phyloP scores from a whole-genome alignment of 2,329 filamentous ascomycete species.

The Epichloe uncinata region DNA sequence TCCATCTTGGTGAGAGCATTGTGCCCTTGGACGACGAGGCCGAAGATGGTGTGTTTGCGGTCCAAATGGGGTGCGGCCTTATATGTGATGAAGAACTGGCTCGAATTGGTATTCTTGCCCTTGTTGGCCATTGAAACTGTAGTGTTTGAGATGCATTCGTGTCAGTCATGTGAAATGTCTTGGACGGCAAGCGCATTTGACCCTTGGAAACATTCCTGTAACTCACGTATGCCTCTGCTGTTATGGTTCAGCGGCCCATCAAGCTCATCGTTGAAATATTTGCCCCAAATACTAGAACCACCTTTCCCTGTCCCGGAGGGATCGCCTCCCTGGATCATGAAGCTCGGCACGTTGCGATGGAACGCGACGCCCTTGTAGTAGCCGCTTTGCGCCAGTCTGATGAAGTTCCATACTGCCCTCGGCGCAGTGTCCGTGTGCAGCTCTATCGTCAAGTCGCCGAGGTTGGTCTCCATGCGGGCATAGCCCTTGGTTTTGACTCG shows the following conservation, averaged over 20 bases:
- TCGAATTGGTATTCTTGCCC: conserved; percentile 93
- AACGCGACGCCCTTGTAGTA: conserved; percentile 80
- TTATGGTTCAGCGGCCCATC: conserved; percentile 82
- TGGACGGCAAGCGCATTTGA: not conserved
- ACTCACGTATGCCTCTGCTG: conserved; percentile 49
- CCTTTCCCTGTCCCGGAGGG: conserved; percentile 84
- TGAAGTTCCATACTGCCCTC: conserved; percentile 93
- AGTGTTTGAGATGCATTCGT: not conserved
- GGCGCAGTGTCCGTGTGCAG: conserved; percentile 84
- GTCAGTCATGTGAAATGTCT: not conserved
- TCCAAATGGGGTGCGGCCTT: conserved; percentile 75
- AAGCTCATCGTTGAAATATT: conserved; percentile 87
- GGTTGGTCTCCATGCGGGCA: conserved; percentile 73
- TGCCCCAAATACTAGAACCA: conserved; percentile 85
- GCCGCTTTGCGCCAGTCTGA: conserved; percentile 72
- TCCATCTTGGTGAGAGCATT: conserved; percentile 67
- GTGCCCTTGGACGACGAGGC: conserved; percentile 63
- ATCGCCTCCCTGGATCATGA: conserved; percentile 97
- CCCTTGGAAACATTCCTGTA: not conserved
- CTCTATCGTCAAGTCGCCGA: conserved; percentile 78
- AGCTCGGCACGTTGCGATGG: conserved; percentile 86
- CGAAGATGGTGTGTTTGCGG: conserved; percentile 95
- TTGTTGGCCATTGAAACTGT: conserved; percentile 86
- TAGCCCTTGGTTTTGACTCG: conserved; percentile 86
- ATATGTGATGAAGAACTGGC: conserved; percentile 91